Evolutionary conservation across 2,329 filamentous ascomycete species (phyloP).

Genomic region (Fusarium albosuccineum): DNA sequence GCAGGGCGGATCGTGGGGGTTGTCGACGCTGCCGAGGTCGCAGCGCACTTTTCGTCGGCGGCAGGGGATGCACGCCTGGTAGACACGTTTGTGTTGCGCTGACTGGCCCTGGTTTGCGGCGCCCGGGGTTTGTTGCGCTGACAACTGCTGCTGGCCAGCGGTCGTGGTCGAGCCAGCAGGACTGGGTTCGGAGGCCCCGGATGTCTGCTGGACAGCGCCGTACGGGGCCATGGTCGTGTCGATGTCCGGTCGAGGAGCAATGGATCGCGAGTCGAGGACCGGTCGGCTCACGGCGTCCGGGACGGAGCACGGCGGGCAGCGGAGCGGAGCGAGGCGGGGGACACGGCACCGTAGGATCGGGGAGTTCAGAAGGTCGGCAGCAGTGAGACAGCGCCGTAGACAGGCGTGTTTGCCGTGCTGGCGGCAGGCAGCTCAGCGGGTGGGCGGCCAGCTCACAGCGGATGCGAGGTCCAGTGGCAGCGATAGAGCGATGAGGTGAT

Average conservation of each 20-base stretch:
- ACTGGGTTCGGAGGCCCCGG: constrained; percentile 44
- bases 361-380: constrained; percentile 1
- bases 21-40: constrained; percentile 83
- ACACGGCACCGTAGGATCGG: constrained; percentile 5
- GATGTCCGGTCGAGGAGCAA: constrained; percentile 11
- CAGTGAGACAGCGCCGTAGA: constrained; percentile 21
- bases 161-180: constrained; percentile 42
- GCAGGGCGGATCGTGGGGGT: constrained; percentile 93
- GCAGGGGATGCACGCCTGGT: constrained; percentile 74
- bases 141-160: constrained; percentile 34
- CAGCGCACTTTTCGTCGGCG: constrained; percentile 73
- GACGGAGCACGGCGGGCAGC: constrained; percentile 12
- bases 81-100: constrained; percentile 70
- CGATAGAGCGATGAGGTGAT: constrained; percentile 23
- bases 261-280: constrained; percentile 12
- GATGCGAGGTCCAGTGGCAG: constrained; percentile 3
- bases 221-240: constrained; percentile 42
- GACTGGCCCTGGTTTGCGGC: constrained; percentile 26
- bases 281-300: constrained; percentile 19
- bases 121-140: constrained; percentile 36
- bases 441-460: constrained; percentile 19
- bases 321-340: constrained; percentile 17
- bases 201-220: constrained; percentile 37
- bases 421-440: constrained; percentile 25
- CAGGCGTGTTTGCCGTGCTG: constrained; percentile 23